A percentile compares a stretch with the other conserved stretches of the same genome.
Evolutionary conservation across 2,329 filamentous ascomycete genomes (phyloP).

Genomic region (Talaromyces rugulosus): DNA sequence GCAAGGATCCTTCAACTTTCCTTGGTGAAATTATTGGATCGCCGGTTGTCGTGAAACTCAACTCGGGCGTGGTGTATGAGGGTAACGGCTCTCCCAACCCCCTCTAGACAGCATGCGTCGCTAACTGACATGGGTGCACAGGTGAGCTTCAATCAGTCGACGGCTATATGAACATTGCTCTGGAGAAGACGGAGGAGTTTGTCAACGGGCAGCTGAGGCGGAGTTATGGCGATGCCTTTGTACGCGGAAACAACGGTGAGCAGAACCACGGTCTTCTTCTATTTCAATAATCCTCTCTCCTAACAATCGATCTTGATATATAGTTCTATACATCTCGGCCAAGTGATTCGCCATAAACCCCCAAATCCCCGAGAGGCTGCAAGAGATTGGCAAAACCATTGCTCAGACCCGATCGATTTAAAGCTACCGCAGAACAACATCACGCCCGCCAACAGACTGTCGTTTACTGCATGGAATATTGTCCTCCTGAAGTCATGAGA

Average conservation of each 20-base stretch:
- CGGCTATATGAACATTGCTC: conserved; percentile 98
- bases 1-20: conserved; percentile 90
- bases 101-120: not conserved
- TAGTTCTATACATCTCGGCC: conserved; percentile 38
- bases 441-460: not conserved
- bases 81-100: conserved; percentile 49
- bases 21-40: conserved; percentile 91
- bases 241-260: conserved; percentile 92
- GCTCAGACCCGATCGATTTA: not conserved
- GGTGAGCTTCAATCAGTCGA: conserved; percentile 95
- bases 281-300: not conserved
- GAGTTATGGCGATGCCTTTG: conserved; percentile 90
- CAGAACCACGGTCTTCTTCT: not conserved
- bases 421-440: not conserved
- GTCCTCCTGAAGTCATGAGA: not conserved
- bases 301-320: not conserved
- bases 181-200: conserved; percentile 91
- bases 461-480: not conserved
- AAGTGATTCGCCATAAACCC: conserved; percentile 17
- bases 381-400: not conserved
- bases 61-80: conserved; percentile 98
- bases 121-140: conserved; percentile 32
- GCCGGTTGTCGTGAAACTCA: conserved; percentile 92
- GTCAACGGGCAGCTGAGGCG: conserved; percentile 78
- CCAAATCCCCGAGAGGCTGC: not conserved